Evolutionary conservation across 176 grass and related monocot genomes (phyloP).

Genomic region (Raddia guianensis): DNA sequence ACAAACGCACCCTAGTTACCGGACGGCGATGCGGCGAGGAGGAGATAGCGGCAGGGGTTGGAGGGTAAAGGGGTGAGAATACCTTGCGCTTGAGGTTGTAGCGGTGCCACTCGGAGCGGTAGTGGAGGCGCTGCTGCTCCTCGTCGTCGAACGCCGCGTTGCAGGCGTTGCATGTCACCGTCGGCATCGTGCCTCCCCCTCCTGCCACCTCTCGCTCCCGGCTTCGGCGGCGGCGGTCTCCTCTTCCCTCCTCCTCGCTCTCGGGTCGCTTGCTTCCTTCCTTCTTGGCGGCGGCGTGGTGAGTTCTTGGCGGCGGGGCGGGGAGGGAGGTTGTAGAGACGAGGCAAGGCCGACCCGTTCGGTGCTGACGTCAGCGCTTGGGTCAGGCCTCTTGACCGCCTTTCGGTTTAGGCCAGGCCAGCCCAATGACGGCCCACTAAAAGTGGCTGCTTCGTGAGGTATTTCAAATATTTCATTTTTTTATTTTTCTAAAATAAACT

Average conservation of each 20-base stretch:
- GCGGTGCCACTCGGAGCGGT: constrained; percentile 96
- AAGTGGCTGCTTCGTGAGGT: no score
- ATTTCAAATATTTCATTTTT: no score
- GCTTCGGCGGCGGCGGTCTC: neutral
- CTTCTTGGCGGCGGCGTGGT: constrained; percentile 1
- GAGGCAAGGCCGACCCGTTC: constrained; percentile 29
- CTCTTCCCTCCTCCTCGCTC: neutral
- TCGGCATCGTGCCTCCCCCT: constrained; percentile 46
- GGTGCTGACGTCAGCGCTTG: constrained; percentile 48
- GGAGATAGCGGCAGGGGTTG: neutral
- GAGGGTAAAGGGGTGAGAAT: neutral
- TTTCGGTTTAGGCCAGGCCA: neutral
- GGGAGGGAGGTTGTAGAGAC: constrained; percentile 4
- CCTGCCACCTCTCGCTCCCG: neutral
- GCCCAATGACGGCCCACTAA: neutral
- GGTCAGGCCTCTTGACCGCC: constrained; percentile 33
- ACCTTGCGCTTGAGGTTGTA: constrained; percentile 99
- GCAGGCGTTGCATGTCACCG: constrained; percentile 89
- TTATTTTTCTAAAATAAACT: no score
- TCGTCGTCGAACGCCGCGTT: constrained; percentile 81
- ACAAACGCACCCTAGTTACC: neutral
- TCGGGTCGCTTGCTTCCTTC: neutral
- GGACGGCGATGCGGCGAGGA: no score
- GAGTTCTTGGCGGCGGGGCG: constrained; percentile 36
- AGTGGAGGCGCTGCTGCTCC: constrained; percentile 78